Evolutionary conservation across 2,329 filamentous ascomycete genomes (phyloP).

Genomic region (Chaetomiaceae sp.): DNA sequence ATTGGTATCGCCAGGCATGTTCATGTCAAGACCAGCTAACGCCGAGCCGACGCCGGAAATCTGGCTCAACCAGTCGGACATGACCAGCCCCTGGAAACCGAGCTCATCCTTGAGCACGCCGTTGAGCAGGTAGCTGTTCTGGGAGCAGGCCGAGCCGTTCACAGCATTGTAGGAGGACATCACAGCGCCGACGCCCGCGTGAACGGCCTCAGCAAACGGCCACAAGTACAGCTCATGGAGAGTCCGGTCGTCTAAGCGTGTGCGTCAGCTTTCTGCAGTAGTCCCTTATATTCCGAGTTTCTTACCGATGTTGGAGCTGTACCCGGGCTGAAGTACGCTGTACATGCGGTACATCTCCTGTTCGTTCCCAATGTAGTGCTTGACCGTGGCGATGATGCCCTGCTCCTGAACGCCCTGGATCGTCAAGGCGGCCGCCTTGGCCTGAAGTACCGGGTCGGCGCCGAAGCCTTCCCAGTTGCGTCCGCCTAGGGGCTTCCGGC

Average conservation of each 20-base stretch:
- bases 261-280: background rate
- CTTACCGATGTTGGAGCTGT: slow-evolving; percentile 49
- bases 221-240: slow-evolving; percentile 72
- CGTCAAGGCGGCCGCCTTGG: slow-evolving; percentile 63
- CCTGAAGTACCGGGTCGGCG: slow-evolving; percentile 63
- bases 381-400: slow-evolving; percentile 76
- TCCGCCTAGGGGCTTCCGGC: slow-evolving; percentile 65
- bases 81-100: slow-evolving; percentile 74
- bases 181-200: slow-evolving; percentile 56
- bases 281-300: slow-evolving; percentile 47
- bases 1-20: slow-evolving; percentile 53
- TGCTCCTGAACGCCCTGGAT: slow-evolving; percentile 75
- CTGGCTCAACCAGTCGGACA: slow-evolving; percentile 78
- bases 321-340: slow-evolving; percentile 44
- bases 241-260: slow-evolving; percentile 58
- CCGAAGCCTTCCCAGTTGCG: slow-evolving; percentile 74
- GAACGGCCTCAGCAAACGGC: slow-evolving; percentile 70
- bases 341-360: slow-evolving; percentile 61
- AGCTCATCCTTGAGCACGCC: slow-evolving; percentile 71
- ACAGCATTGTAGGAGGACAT: slow-evolving; percentile 65
- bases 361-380: slow-evolving; percentile 69
- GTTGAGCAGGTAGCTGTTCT: slow-evolving; percentile 72
- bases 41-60: slow-evolving; percentile 67
- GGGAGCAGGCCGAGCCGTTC: slow-evolving; percentile 75
- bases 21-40: slow-evolving; percentile 65